Conservation (phyloP, 1,284 basidiomycete species). For the Papiliotrema laurentii region DNA sequence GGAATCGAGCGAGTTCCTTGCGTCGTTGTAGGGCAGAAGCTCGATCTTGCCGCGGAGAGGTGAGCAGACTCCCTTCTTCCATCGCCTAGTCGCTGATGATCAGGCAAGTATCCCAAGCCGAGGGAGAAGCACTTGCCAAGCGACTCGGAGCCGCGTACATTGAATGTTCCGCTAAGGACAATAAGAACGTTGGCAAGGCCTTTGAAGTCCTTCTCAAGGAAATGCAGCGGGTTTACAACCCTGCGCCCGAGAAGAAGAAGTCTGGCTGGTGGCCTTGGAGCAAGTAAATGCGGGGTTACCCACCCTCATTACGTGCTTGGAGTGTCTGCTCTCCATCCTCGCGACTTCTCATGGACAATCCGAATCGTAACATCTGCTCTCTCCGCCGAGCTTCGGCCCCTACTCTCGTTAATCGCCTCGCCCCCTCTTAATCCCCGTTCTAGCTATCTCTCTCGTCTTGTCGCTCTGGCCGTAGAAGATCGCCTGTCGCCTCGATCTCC, state of each 20-base stretch:
- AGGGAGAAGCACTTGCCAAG: conserved; percentile 72
- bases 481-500: too few relatives aligned
- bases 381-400: not conserved
- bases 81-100: conserved; percentile 21
- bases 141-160: conserved; percentile 71
- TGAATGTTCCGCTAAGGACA: conserved; percentile 84
- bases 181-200: conserved; percentile 81
- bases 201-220: conserved; percentile 83
- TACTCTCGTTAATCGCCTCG: not conserved
- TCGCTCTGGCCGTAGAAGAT: too few relatives aligned
- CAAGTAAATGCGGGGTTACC: not conserved
- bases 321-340: not conserved
- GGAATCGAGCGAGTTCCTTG: conserved; percentile 87
- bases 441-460: not conserved
- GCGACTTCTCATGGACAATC: not conserved
- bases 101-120: conserved; percentile 70
- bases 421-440: not conserved
- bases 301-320: not conserved
- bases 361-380: not conserved
- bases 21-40: conserved; percentile 94
- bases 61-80: conserved; percentile 9
- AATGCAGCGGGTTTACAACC: conserved; percentile 55
- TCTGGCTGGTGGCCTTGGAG: conserved; percentile 38
- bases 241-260: conserved; percentile 45
- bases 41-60: conserved; percentile 62